Evolutionary conservation across 2,329 filamentous ascomycete species (phyloP).

Genomic region (Talaromyces rugulosus): DNA sequence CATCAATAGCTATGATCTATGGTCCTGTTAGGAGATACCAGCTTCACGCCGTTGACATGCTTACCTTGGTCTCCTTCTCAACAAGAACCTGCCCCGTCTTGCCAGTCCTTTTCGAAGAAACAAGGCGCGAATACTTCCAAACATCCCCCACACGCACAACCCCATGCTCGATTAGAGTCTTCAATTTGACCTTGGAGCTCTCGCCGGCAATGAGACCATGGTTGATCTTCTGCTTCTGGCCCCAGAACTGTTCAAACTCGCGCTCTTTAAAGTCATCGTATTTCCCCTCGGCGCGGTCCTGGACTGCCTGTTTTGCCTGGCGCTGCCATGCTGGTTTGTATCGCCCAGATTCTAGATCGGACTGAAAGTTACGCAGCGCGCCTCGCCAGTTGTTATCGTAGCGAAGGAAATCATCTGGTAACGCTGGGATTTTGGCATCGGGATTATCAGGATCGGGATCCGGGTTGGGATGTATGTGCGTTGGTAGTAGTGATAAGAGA

Average conservation of each 20-base stretch:
- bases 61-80: conserved; percentile 42
- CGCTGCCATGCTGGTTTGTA: conserved; percentile 56
- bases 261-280: conserved; percentile 55
- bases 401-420: conserved; percentile 38
- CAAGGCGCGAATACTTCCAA: conserved; percentile 34
- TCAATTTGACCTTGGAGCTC: conserved; percentile 37
- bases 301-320: conserved; percentile 51
- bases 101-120: conserved; percentile 20
- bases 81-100: conserved; percentile 24
- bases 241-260: conserved; percentile 56
- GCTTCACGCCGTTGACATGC: conserved; percentile 3
- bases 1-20: conserved; percentile 31
- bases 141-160: conserved; percentile 37
- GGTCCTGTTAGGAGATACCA: conserved; percentile 8
- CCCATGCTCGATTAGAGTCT: conserved; percentile 30
- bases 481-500: conserved; percentile 37
- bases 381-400: conserved; percentile 49
- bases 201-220: conserved; percentile 36
- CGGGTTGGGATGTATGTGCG: conserved; percentile 35
- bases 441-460: conserved; percentile 25
- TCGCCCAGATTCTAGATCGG: conserved; percentile 52
- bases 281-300: conserved; percentile 49
- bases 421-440: conserved; percentile 30
- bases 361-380: conserved; percentile 52
- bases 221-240: conserved; percentile 47